Conservation (phyloP, 192 early-diverging fungal genomes). For the Gamsiella multidivaricata region DNA sequence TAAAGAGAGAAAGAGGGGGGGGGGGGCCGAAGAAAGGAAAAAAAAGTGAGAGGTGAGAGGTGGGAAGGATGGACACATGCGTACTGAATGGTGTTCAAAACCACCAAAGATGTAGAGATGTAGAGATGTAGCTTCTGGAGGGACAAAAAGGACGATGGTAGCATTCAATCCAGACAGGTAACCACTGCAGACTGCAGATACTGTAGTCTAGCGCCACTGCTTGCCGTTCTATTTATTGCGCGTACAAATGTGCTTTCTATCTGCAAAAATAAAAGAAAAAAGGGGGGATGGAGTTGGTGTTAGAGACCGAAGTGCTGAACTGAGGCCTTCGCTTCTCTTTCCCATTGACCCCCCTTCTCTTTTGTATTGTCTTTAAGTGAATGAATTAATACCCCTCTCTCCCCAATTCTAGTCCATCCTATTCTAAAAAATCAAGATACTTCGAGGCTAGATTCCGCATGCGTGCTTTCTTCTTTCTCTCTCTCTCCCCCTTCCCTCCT, state of each 20-base stretch:
- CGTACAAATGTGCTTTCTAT: not conserved
- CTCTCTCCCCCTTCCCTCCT: constrained; percentile 27
- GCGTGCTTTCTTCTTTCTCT: not conserved
- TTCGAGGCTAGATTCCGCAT: constrained; percentile 31
- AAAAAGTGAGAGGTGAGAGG: not conserved
- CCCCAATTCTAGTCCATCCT: constrained; percentile 25
- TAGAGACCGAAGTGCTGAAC: not conserved
- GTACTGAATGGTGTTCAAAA: not conserved
- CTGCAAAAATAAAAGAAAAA: not conserved
- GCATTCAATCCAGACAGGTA: not conserved
- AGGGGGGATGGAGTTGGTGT: not conserved
- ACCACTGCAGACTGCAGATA: not conserved
- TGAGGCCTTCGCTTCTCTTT: not conserved
- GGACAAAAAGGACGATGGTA: too few relatives aligned
- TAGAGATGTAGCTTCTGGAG: not conserved
- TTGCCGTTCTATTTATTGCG: not conserved
- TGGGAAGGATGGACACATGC: not conserved
- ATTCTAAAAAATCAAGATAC: constrained; percentile 20
- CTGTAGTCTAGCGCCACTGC: not conserved
- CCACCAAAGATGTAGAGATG: not conserved
- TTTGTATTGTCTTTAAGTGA: not conserved
- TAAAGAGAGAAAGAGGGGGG: not conserved
- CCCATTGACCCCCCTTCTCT: not conserved
- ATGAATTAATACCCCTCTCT: constrained; percentile 15
- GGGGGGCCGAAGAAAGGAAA: not conserved